Evolutionary conservation across 2,329 filamentous ascomycete genomes (phyloP).

Genomic region (Ampelomyces quisqualis): DNA sequence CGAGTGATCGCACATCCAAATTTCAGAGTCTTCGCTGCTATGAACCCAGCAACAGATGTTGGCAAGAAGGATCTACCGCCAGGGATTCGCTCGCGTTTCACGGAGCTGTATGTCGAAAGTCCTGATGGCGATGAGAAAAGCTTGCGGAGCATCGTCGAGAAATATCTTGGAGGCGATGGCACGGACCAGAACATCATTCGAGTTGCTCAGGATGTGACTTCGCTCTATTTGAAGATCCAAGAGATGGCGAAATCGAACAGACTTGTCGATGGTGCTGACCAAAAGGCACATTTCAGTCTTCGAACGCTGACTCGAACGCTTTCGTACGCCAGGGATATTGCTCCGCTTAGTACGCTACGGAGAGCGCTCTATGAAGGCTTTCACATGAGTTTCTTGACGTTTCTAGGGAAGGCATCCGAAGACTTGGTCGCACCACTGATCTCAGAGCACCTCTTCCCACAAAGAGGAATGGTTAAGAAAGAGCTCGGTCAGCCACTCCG

Average conservation of each 20-base stretch:
- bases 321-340: conserved; percentile 82
- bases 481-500: conserved; percentile 77
- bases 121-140: conserved; percentile 87
- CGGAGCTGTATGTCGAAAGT: conserved; percentile 89
- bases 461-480: conserved; percentile 66
- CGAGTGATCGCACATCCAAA: conserved; percentile 85
- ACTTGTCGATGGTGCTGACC: conserved; percentile 90
- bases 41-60: conserved; percentile 98
- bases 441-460: conserved; percentile 73
- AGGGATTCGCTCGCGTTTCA: conserved; percentile 87
- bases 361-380: conserved; percentile 92
- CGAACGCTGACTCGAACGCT: conserved; percentile 88
- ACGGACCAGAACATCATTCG: conserved; percentile 68
- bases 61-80: conserved; percentile 92
- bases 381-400: conserved; percentile 94
- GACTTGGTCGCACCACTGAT: conserved; percentile 76
- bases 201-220: conserved; percentile 76
- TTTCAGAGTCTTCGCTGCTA: conserved; percentile 95
- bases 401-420: conserved; percentile 81
- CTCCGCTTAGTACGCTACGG: conserved; percentile 79
- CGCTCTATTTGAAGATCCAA: conserved; percentile 86
- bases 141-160: conserved; percentile 81
- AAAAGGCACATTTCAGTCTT: conserved; percentile 95
- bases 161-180: conserved; percentile 72
- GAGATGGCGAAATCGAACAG: conserved; percentile 75